Evolutionary conservation across 345 rosid genomes (phyloP).

Genomic region (Passiflora organensis): DNA sequence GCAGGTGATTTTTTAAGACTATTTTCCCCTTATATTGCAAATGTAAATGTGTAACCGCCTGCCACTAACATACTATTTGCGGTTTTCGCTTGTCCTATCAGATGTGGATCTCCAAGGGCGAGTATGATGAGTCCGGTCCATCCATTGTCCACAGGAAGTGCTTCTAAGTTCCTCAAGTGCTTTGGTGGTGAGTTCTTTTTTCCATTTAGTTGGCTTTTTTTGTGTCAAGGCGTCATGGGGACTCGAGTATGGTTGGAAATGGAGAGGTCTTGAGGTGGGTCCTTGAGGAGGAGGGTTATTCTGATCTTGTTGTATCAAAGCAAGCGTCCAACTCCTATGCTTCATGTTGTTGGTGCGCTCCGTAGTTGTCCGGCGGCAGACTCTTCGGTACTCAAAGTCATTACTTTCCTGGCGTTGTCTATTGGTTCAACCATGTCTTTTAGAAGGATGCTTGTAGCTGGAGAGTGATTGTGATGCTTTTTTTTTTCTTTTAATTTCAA

Average conservation of each 20-base stretch:
- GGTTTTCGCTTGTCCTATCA: constrained; percentile 7
- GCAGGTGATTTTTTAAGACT: constrained; percentile 30
- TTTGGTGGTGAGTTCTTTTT: constrained; percentile 40
- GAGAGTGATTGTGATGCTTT: constrained; percentile 51
- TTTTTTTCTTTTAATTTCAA: constrained; percentile 8
- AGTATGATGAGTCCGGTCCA: constrained; percentile 60
- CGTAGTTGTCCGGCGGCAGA: constrained; percentile 17
- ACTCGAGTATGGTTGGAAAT: constrained; percentile 26
- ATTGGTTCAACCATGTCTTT: constrained; percentile 28
- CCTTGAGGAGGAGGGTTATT: constrained; percentile 25
- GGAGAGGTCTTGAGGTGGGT: constrained; percentile 21
- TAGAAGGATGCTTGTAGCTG: constrained; percentile 42
- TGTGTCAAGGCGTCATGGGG: constrained; percentile 32
- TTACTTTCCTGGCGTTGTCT: constrained; percentile 16
- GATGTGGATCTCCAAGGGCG: constrained; percentile 71
- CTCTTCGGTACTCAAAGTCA: constrained; percentile 19
- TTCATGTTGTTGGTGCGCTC: constrained; percentile 8
- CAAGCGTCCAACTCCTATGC: background rate
- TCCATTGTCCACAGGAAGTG: constrained; percentile 70
- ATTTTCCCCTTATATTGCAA: background rate
- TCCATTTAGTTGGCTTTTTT: constrained; percentile 41
- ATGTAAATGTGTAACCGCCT: background rate
- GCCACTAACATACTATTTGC: background rate
- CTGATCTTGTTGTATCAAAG: constrained; percentile 12
- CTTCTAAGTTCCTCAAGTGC: constrained; percentile 34